Evolutionary conservation across 352 stramenopile species (phyloP), one percentile per base, ranked within the genome.

Genomic region (Pythium rhizo-oryzae): DNA sequence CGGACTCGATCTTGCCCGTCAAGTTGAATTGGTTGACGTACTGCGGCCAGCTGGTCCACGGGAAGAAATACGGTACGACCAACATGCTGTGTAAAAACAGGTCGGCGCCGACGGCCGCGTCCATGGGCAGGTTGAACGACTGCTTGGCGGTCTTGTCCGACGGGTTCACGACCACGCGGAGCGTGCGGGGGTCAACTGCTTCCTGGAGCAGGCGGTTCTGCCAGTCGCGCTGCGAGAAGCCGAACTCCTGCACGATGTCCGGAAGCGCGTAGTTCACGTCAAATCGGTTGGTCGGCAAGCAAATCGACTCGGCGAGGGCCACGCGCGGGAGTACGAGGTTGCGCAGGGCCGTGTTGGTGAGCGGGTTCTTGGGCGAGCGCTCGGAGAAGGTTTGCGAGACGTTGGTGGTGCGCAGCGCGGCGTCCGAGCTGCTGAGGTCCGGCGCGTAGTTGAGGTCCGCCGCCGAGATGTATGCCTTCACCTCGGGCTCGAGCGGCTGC

Each of bases 61-160:
- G 30, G 6, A 58, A 46, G 16, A 16, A 28, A 0, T 13, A 8
- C 8, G 52, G 52, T 25, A 30, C 52, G 2, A 28, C 25, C 5
- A 41, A 15, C 52, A 68, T 49, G 0, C 4, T 25, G 35, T 69
- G 47, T 21, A 69, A 4, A 21, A 69, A 55, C 0, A 69, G 44
- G 44, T 69, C 55, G 18, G 53, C 43, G 1, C 54, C 62, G 8
- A 49, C 37, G 21, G 62, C 52, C 19, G 55, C 55, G 62, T 69
- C 57, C 62, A 69, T 69, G 30, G 62, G 62, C 30, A 69, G 19
- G 0, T 58, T 30, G 8, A 15, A 19, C 8, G 23, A 46, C 49
- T 13, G n/a, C 44, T 58, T 57, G 8, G 62, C 19, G 5, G 19
- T 28, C 8, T 24, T 18, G 7, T 19, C 12, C 19, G 44, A 59